phyloP scores from a whole-genome alignment of 495 filamentous ascomycete genomes.

The Chlorociboria aeruginascens region DNA sequence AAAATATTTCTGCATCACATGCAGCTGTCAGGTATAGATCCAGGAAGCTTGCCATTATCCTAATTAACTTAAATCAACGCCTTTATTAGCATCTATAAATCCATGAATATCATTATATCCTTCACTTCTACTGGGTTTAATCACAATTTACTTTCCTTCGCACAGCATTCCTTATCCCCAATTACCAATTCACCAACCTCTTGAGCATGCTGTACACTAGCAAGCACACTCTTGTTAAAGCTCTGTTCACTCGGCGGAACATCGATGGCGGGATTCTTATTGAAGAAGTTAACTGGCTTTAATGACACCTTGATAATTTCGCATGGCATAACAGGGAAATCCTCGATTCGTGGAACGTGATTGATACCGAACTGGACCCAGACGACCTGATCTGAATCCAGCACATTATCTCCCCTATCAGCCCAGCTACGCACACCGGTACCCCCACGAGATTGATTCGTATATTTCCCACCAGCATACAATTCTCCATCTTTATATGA shows the following conservation, averaged over 20 bases:
- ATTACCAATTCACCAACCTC: conserved; percentile 21
- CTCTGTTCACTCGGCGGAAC: conserved; percentile 47
- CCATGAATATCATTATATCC: not conserved
- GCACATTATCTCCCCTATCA: conserved; percentile 34
- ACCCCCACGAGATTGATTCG: conserved; percentile 67
- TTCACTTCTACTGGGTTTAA: not conserved
- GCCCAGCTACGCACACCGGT: conserved; percentile 44
- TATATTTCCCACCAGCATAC: conserved; percentile 75
- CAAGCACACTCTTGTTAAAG: conserved; percentile 34
- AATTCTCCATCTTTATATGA: conserved; percentile 67
- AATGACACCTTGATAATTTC: conserved; percentile 49
- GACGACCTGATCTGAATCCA: conserved; percentile 43
- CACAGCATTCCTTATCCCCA: conserved; percentile 29
- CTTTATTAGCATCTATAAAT: not conserved
- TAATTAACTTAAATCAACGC: conserved; percentile 5
- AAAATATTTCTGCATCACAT: conserved; percentile 17
- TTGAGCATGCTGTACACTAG: conserved; percentile 24
- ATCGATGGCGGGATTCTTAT: conserved; percentile 64
- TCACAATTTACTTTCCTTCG: conserved; percentile 18
- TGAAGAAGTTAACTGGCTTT: conserved; percentile 68
- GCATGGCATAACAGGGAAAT: conserved; percentile 59
- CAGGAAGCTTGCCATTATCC: conserved; percentile 16
- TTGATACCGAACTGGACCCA: conserved; percentile 54
- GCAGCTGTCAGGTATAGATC: conserved; percentile 4
- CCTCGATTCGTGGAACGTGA: conserved; percentile 45